Conservation (phyloP, 2,329 filamentous ascomycete genomes). For the Elsinoe australis region DNA sequence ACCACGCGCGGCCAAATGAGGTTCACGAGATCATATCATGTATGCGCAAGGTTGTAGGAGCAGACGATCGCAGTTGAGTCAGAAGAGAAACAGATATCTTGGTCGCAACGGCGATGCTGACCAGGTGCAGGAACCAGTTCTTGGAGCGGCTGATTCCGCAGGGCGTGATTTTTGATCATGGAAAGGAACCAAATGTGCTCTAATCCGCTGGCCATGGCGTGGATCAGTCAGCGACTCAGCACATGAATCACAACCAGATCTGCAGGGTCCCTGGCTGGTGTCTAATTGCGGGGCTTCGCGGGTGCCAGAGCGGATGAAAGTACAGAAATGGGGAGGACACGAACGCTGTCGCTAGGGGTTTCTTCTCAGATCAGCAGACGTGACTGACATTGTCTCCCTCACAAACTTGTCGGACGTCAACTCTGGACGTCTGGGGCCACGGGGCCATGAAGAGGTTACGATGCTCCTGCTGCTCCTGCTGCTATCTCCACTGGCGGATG, state of each 20-base stretch:
- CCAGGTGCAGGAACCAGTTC: conserved; percentile 6
- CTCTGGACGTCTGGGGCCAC: no score
- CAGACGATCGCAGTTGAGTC: conserved; percentile 3
- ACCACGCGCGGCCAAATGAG: conserved; percentile 4
- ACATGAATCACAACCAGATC: conserved; percentile 6
- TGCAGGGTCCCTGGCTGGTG: not conserved
- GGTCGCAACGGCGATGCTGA: conserved; percentile 9
- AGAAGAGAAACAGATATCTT: conserved; percentile 9
- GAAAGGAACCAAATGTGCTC: not conserved
- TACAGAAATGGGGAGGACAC: no score
- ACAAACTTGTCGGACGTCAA: no score
- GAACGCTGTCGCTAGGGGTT: no score
- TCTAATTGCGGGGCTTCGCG: no score
- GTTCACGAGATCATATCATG: not conserved
- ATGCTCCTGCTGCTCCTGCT: no score
- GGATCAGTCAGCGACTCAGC: conserved; percentile 9
- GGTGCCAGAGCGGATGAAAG: no score
- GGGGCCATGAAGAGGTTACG: no score
- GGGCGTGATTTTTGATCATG: not conserved
- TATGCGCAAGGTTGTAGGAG: not conserved
- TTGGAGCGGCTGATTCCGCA: not conserved
- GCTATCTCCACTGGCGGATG: no score
- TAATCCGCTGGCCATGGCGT: not conserved
- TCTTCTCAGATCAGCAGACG: no score
- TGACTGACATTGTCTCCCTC: no score